Conservation (phyloP, 2,329 filamentous ascomycete species). For the Hirsutella minnesotensis region DNA sequence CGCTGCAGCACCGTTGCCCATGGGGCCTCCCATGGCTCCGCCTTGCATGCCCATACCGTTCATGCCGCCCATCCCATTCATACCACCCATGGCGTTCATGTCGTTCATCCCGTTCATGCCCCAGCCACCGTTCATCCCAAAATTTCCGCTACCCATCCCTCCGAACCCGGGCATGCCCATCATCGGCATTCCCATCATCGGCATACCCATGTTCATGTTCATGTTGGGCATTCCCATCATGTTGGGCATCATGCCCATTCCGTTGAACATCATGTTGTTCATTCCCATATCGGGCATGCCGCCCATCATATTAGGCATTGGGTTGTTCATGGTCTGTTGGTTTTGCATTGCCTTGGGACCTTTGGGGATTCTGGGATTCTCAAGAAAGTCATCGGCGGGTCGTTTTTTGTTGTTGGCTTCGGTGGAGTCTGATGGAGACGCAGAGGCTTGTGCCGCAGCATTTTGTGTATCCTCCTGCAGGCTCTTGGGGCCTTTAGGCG, state of each 20-base stretch:
- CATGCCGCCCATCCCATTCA: slow-evolving; percentile 5
- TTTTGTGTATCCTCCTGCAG: slow-evolving; percentile 18
- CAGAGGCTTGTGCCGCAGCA: slow-evolving; percentile 21
- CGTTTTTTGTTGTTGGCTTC: slow-evolving; percentile 58
- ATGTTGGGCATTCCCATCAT: slow-evolving; percentile 26
- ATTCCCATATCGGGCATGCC: slow-evolving; percentile 26
- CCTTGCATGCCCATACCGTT: not conserved
- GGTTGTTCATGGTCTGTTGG: slow-evolving; percentile 32
- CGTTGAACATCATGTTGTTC: slow-evolving; percentile 25
- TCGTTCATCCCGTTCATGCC: slow-evolving; percentile 14
- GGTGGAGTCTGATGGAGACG: slow-evolving; percentile 2
- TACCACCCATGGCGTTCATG: slow-evolving; percentile 14
- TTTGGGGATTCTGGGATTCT: slow-evolving; percentile 54
- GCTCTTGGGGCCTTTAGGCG: slow-evolving; percentile 17
- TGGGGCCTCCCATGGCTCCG: slow-evolving; percentile 5
- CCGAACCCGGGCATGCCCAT: slow-evolving; percentile 13
- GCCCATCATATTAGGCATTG: slow-evolving; percentile 34
- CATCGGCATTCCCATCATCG: slow-evolving; percentile 17
- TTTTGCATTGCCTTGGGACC: slow-evolving; percentile 54
- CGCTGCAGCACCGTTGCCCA: slow-evolving; percentile 14
- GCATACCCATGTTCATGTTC: slow-evolving; percentile 13
- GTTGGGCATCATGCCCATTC: slow-evolving; percentile 24
- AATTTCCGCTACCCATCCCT: slow-evolving; percentile 17
- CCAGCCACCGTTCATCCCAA: slow-evolving; percentile 15
- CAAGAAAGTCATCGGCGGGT: slow-evolving; percentile 59